Evolutionary conservation across 371 early-diverging fungal species (phyloP).

Genomic region (Conidiobolus incongruus): DNA sequence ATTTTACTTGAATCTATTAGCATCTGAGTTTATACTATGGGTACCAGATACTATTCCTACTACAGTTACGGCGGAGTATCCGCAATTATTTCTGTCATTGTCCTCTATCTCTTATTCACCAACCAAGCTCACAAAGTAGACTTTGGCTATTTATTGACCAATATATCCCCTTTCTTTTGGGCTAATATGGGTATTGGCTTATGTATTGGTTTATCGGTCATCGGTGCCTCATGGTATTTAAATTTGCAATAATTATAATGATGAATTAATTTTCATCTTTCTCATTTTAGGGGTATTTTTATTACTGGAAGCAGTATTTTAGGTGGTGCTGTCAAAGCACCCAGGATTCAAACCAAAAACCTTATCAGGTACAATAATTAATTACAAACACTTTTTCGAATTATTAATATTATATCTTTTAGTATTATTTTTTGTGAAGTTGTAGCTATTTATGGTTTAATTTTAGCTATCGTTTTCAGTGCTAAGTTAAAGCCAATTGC

Average conservation of each 20-base stretch:
- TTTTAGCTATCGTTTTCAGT: constrained; percentile 90
- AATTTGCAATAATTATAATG: constrained; percentile 15
- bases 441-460: constrained; percentile 95
- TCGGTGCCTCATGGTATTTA: constrained; percentile 96
- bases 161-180: constrained; percentile 78
- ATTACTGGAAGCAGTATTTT: constrained; percentile 74
- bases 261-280: neutral
- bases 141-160: constrained; percentile 52
- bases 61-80: too few relatives aligned
- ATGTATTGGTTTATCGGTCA: constrained; percentile 71
- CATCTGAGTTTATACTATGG: too few relatives aligned
- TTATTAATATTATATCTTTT: neutral
- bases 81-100: too few relatives aligned
- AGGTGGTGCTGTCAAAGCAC: constrained; percentile 81
- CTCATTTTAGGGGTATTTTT: constrained; percentile 65
- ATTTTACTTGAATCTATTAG: too few relatives aligned
- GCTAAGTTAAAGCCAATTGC: constrained; percentile 42
- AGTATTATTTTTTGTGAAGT: constrained; percentile 95
- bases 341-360: constrained; percentile 89
- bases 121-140: constrained; percentile 68
- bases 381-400: neutral
- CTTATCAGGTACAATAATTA: constrained; percentile 46
- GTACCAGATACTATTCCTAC: too few relatives aligned
- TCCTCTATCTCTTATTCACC: constrained; percentile 65
- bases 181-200: constrained; percentile 64